Evolutionary conservation across 2,329 filamentous ascomycete species (phyloP), one percentile per base, ranked within the genome.

Genomic region (Xylariaceae sp.): DNA sequence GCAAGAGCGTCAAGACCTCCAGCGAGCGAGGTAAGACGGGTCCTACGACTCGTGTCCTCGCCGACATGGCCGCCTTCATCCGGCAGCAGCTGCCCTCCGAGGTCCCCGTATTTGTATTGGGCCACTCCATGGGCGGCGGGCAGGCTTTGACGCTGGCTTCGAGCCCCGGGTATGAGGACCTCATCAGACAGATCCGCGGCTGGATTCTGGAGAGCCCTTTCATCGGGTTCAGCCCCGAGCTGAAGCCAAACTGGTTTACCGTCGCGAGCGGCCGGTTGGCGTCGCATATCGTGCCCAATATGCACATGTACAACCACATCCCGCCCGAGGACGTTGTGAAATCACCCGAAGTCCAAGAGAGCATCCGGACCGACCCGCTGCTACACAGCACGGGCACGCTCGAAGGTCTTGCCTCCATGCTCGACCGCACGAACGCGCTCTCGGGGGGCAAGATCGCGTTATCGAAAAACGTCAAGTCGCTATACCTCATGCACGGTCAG

Each of bases 61-160:
- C 77, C 47, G 91, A 96, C 64, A 82, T 95, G 44, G 86, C 82
- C 10, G 82, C 83, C 35, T 88, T 96, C 64, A 73, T 93, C 54
- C 73, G 73, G 77, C 85, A 51, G 69, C 83, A 38, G 55, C 64
- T 21, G 49, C 65, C 20, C 58, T 50, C 66, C 29, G 56, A 63
- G 4, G 68, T 73, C 27, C 88, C 89, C 0, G 62, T 94, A 14
- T 96, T 95, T 67, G 75, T 96, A 17, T 82, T 93, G 72, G 91
- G 91, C 42, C 89, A 95, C 67, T 90, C 85, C 19, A 95, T 95
- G 88, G 91, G 91, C 54, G 91, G 91, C 48, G 88, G 82, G 20
- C 78, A 94, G 66, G 78, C 83, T 5, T 70, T 95, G 7, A 82
- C 79, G 35, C 64, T 85, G 19, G 75, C 76, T 20, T 74, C 70